These are phyloP conservation scores for Lecanicillium sp. DNA, from an alignment of 2,329 filamentous ascomycete genomes.

Conservation along the genomic window DNA sequence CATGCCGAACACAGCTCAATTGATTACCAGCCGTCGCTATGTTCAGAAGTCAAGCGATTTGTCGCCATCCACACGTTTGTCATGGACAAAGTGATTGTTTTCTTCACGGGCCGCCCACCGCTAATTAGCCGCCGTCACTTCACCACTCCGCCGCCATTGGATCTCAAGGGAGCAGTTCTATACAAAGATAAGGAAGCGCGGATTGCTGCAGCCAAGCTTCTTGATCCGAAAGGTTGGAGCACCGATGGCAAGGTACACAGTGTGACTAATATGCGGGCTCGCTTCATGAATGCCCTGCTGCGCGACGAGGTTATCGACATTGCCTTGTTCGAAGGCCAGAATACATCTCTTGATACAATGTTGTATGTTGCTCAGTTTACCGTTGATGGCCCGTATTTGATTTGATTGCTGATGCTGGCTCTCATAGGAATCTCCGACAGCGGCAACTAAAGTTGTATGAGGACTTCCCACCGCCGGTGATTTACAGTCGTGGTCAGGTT, in stretches of 20 bases:
- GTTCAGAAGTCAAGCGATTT: conserved; percentile 2
- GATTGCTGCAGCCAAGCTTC: conserved; percentile 11
- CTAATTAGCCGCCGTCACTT: conserved; percentile 5
- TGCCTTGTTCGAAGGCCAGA: conserved; percentile 30
- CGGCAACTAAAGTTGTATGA: not conserved
- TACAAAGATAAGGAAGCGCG: not conserved
- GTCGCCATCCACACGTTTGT: conserved; percentile 2
- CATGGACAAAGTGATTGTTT: not conserved
- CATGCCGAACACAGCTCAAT: not conserved
- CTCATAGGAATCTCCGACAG: not conserved
- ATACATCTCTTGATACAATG: conserved; percentile 11
- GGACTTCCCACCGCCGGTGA: conserved; percentile 28
- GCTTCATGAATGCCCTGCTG: conserved; percentile 38
- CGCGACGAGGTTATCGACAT: conserved; percentile 53
- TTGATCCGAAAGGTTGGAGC: conserved; percentile 48
- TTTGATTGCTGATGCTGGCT: too few relatives aligned
- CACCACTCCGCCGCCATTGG: conserved; percentile 1
- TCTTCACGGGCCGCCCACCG: conserved; percentile 3
- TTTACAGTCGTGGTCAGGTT: conserved; percentile 29
- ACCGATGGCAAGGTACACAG: conserved; percentile 32
- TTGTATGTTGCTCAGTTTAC: too few relatives aligned
- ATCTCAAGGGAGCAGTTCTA: conserved; percentile 1
- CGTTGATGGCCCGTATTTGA: too few relatives aligned
- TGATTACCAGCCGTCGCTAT: not conserved
- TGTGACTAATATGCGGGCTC: conserved; percentile 38